Conservation (phyloP, 2,329 filamentous ascomycete species). For the Exophiala spinifera region DNA sequence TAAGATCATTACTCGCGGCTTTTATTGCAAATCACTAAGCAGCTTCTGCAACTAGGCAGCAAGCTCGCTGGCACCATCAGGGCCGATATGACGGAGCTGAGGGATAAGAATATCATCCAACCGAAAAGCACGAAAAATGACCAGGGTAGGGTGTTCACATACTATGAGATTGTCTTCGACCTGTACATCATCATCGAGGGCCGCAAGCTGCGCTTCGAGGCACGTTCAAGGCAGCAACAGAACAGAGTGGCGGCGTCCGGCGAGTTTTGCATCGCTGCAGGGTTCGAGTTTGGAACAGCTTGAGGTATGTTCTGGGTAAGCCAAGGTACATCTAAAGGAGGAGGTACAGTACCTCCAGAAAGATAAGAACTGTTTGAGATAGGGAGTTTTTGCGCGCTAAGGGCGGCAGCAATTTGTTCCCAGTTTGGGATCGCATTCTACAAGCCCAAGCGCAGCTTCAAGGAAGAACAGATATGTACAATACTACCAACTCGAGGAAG, state of each 20-base stretch:
- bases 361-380: too few relatives aligned
- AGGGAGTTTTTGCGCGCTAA: too few relatives aligned
- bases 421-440: too few relatives aligned
- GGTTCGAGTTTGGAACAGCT: constrained; percentile 9
- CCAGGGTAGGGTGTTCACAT: constrained; percentile 12
- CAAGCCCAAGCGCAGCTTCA: too few relatives aligned
- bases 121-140: constrained; percentile 11
- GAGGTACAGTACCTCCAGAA: too few relatives aligned
- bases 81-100: constrained; percentile 32
- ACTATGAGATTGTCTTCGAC: constrained; percentile 25
- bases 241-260: background rate
- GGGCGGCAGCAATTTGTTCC: too few relatives aligned
- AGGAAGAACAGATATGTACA: too few relatives aligned
- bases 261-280: constrained; percentile 4
- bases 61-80: constrained; percentile 30
- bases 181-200: constrained; percentile 31
- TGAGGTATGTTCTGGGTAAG: too few relatives aligned
- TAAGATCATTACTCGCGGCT: background rate
- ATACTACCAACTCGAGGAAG: too few relatives aligned
- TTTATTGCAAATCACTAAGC: background rate
- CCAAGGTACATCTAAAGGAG: too few relatives aligned
- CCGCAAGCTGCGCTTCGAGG: constrained; percentile 31
- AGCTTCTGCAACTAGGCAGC: constrained; percentile 13
- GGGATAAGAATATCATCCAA: constrained; percentile 22
- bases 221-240: constrained; percentile 10